Evolutionary conservation across 495 filamentous ascomycete genomes (phyloP).

Genomic region (Aspergillus cavernicola): DNA sequence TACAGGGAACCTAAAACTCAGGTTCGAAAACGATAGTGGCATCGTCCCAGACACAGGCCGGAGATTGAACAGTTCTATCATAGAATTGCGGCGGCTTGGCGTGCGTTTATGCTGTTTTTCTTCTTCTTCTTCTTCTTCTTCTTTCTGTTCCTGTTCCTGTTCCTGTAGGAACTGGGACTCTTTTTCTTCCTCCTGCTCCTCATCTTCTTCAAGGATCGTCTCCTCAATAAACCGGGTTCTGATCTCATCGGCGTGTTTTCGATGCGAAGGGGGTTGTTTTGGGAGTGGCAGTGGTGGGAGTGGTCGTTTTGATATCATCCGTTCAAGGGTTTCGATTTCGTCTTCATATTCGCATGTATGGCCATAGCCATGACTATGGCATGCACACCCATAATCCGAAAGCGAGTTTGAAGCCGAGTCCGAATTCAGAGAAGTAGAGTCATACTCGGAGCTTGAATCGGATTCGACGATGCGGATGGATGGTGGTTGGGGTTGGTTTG

Average conservation of each 20-base stretch:
- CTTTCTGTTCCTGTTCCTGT: background rate
- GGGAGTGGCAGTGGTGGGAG: background rate
- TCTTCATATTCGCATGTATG: background rate
- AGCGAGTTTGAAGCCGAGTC: background rate
- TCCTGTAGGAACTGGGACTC: too few species aligned
- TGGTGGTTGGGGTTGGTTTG: background rate
- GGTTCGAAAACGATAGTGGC: conserved; percentile 2
- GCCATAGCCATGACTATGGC: background rate
- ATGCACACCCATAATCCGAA: background rate
- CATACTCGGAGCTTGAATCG: conserved; percentile 4
- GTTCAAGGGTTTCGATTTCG: background rate
- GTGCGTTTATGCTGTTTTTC: conserved; percentile 6
- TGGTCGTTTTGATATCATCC: background rate
- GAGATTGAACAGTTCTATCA: conserved; percentile 22
- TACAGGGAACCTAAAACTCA: conserved; percentile 4
- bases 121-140: background rate
- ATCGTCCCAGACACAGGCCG: background rate
- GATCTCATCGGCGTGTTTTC: conserved; percentile 10
- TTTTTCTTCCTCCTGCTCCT: background rate
- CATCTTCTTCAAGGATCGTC: conserved; percentile 17
- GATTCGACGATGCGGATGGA: conserved; percentile 16
- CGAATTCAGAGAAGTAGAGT: background rate
- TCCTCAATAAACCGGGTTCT: conserved; percentile 19
- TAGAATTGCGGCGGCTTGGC: conserved; percentile 20
- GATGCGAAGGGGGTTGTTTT: too few species aligned